These are phyloP conservation scores for Aspergillus ruber DNA, from an alignment of 2,329 filamentous ascomycete genomes.

Conservation along the genomic window DNA sequence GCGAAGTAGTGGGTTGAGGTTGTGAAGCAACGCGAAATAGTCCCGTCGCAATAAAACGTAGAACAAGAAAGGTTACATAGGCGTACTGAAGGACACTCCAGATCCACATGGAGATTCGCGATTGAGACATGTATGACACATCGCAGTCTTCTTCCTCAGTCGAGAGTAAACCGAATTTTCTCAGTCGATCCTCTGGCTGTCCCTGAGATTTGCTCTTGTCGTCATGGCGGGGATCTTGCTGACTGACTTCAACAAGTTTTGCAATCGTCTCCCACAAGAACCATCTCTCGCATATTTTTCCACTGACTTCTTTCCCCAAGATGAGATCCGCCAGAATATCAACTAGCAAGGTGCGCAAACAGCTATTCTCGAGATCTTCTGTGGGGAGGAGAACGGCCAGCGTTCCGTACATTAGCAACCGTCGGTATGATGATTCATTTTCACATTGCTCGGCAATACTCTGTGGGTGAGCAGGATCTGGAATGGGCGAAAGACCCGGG, in stretches of 20 bases:
- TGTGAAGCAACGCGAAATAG: conserved; percentile 63
- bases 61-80: conserved; percentile 51
- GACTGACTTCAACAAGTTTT: conserved; percentile 55
- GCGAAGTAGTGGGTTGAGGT: conserved; percentile 40
- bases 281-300: conserved; percentile 79
- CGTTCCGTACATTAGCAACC: conserved; percentile 76
- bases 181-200: conserved; percentile 40
- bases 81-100: conserved; percentile 49
- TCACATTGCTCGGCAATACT: conserved; percentile 57
- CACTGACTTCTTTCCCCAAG: conserved; percentile 71
- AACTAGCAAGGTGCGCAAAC: conserved; percentile 72
- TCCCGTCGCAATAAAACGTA: conserved; percentile 61
- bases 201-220: conserved; percentile 24
- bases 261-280: conserved; percentile 78
- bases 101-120: conserved; percentile 33
- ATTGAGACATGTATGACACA: conserved; percentile 25
- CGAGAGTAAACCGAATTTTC: conserved; percentile 52
- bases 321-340: conserved; percentile 89
- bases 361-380: conserved; percentile 84
- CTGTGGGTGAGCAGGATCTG: conserved; percentile 47
- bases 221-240: conserved; percentile 8
- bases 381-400: conserved; percentile 81
- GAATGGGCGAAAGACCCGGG: conserved; percentile 72
- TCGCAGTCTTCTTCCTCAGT: conserved; percentile 23
- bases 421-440: conserved; percentile 78